phyloP scores from a whole-genome alignment of 257 asterid genomes.

The Jasminum sambac region DNA sequence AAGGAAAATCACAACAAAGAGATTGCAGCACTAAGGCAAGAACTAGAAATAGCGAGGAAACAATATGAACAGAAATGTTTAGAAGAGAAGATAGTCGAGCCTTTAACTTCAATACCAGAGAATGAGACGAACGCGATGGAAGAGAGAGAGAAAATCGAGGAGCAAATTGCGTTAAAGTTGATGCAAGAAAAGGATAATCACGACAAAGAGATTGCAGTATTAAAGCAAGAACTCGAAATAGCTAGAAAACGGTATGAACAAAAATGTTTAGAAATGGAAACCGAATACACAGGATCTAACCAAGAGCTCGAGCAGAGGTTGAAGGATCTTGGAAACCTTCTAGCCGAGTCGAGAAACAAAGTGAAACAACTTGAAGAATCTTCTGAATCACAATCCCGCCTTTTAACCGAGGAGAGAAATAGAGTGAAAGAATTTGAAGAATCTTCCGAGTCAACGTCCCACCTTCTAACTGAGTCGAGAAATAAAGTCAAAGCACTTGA shows the following conservation, averaged over 20 bases:
- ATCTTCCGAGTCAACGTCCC: constrained; percentile 45
- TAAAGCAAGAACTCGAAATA: constrained; percentile 42
- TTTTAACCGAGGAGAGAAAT: constrained; percentile 37
- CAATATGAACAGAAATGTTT: constrained; percentile 36
- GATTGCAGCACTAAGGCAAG: constrained; percentile 33
- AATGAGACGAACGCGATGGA: constrained; percentile 40
- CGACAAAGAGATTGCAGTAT: constrained; percentile 31
- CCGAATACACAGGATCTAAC: constrained; percentile 45
- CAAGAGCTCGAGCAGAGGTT: constrained; percentile 57
- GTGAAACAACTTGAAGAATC: constrained; percentile 55
- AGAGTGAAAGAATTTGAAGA: constrained; percentile 59
- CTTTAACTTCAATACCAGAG: constrained; percentile 31
- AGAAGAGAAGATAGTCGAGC: too few species aligned
- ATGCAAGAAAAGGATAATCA: constrained; percentile 51
- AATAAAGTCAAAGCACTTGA: constrained; percentile 57
- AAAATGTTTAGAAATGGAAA: constrained; percentile 35
- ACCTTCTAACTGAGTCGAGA: constrained; percentile 39
- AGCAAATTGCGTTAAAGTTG: constrained; percentile 39
- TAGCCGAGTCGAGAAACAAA: constrained; percentile 44
- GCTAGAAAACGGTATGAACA: constrained; percentile 37
- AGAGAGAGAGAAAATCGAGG: constrained; percentile 38
- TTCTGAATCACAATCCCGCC: constrained; percentile 43
- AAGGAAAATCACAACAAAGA: constrained; percentile 45
- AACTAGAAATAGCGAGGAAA: constrained; percentile 40
- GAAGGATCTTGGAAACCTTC: constrained; percentile 40